Evolutionary conservation across 768 basidiomycete genomes (phyloP), one percentile per base, ranked within the genome.

Genomic region (Pleurotus citrinopileatus): DNA sequence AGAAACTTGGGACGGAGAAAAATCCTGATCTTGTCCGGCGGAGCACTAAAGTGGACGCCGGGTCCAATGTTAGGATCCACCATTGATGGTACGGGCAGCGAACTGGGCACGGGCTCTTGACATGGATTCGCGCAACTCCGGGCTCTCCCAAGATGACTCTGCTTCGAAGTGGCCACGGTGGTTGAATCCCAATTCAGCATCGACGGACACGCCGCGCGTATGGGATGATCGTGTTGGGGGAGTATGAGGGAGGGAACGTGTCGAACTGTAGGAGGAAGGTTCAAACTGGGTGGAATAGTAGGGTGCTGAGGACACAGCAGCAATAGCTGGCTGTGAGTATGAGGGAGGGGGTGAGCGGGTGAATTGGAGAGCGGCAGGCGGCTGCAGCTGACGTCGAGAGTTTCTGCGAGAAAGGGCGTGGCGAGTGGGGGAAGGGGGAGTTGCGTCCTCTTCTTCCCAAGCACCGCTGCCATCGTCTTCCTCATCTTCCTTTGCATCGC

Each of bases 391-490:
- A 57, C 32, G 60, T 56, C 42, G 32, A 3, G 63, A 74, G 59
- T 56, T 68, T 50, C 48, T 32, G 29, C 48, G 48, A 54, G 57
- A 54, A 32, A 65, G 67, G 38, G 61, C 70, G 17, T 51, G 60
- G 44, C 59, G 66, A 54, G 42, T 60, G 56, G 46, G 60, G 56
- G 43, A 66, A 61, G 54, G 56, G 55, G 43, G 62, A 56, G 12
- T 57, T 1, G 44, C 60, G 23, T 73, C 76, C 38, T 87, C 86
- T 52, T 91, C 89, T 54, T 86, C 84, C 91, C 91, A 93, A 2
- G 73, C 76, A 6, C 81, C 88, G 5, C 74, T 76, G 1, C 87
- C 90, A 61, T 91, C 89, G 57, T 91, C 91, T 3, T 84, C 80
- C 60, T 85, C 84, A 55, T 91, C 89, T 59, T 89, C 87, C 53